Evolutionary conservation across 371 early-diverging fungal genomes (phyloP), one percentile per base, ranked within the genome.

Genomic region (Mortierella sp.): DNA sequence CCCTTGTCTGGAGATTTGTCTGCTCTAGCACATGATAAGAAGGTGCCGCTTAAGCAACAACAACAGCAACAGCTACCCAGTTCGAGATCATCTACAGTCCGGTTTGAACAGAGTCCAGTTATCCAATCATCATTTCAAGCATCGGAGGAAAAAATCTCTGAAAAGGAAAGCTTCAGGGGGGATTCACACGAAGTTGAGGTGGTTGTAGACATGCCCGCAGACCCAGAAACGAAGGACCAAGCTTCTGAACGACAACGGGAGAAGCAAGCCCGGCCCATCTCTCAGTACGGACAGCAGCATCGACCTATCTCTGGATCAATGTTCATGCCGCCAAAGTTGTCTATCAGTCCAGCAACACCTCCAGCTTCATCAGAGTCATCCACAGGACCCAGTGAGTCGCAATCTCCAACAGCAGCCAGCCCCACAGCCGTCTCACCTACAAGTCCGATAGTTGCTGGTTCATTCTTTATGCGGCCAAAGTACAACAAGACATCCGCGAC

Each of bases 51-150:
- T 46, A 26, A 14, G 66, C 66, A 28, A 48, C 43, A 30, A 45
- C 68, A 43, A 64, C 75, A 18, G 72, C 64, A 6, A 26, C 18
- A 9, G 23, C 23, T 57, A 14, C 23, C 64, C 0, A 72, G 71
- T 19, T 76, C 76, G 4, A 51, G 68, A 25, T 60, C 71, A 0
- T 76, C 76, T 2, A 71, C 76, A 9, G 30, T 76, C 18, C 67
- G 76, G 11, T 68, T 76, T 29, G 26, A 26, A 1, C 29, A 67
- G 19, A 53, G 37, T 37, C 37, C 37, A 9, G 37, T 37, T 37
- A 37, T 5, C 9, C 37, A 37, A 37, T 3, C 37, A 5, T 37
- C 37, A 37, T 9, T 37, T 3, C 37, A 37, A 9, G 37, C 5
- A 37, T 37, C 9, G 9, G 37, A 37, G 9, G 37, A 37, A 37